Conservation (phyloP, 306 rosid genomes). For the Luffa aegyptiaca region DNA sequence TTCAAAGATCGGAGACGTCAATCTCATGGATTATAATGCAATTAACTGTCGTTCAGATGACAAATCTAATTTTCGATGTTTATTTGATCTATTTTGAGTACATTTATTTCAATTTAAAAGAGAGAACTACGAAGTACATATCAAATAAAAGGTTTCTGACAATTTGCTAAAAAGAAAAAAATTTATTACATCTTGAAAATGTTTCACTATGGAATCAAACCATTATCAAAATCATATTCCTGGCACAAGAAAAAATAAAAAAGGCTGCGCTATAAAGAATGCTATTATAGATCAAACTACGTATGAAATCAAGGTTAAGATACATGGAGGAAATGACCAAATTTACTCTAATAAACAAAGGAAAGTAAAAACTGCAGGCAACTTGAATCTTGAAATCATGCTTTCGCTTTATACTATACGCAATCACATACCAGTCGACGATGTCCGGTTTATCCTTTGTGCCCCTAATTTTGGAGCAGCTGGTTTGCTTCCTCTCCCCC, state of each 20-base stretch:
- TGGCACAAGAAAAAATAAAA: background rate
- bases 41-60: background rate
- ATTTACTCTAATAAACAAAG: background rate
- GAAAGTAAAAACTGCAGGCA: background rate
- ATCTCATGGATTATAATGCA: background rate
- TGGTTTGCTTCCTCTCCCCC: slow-evolving; percentile 74
- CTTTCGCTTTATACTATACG: background rate
- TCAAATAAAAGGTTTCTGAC: background rate
- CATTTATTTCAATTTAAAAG: background rate
- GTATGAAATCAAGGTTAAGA: background rate
- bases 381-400: background rate
- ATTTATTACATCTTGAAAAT: background rate
- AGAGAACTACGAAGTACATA: background rate
- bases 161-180: background rate
- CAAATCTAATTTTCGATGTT: background rate
- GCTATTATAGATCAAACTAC: background rate
- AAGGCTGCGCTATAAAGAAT: slow-evolving; percentile 4
- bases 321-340: background rate
- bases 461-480: slow-evolving; percentile 81
- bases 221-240: background rate
- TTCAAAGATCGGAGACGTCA: background rate
- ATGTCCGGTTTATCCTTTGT: slow-evolving; percentile 75
- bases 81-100: background rate
- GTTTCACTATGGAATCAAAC: background rate
- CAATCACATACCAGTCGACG: slow-evolving; percentile 53